Evolutionary conservation across 768 basidiomycete species (phyloP), one percentile per base, ranked within the genome.

Genomic region (Lactifluus volemus): DNA sequence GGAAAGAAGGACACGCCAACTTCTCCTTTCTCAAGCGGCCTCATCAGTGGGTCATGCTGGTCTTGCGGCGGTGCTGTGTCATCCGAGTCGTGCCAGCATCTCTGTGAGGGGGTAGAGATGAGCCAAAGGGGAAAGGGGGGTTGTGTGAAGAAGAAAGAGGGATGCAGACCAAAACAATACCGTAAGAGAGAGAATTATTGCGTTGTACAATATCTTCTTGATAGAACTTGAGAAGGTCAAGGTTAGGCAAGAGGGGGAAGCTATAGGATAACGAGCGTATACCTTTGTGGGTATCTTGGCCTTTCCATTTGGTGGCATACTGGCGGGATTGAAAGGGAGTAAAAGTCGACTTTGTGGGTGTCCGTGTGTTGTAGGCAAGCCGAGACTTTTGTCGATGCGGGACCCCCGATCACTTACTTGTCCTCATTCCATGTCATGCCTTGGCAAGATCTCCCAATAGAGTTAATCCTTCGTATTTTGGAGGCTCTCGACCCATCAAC

Each of bases 61-160:
- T 75, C 73, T 30, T 74, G 70, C 3, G 77, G 73, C 0, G 73
- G 72, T 36, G 78, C 79, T 14, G 82, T 69, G 61, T 91, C 89
- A 65, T 94, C 91, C 10, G 85, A 84, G 70, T 93, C 90, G 63
- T 90, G 86, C 92, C 92, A 94, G 68, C 86, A 90, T 73, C 89
- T 83, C 92, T 94, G 69, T 9, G 54, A 53, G 51, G 48, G 51
- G 39, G 61, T 53, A 53, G 14, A 52, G 44, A 34, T 64, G 48
- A 58, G 52, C 58, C 50, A 19, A 42, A 34, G 32, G 9, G 52
- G 17, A 17, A 48, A 21, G 8, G 44, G 34, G 21, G 17, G 15
- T 49, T 29, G 4, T 10, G 36, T 39, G 41, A 15, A 32, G 47
- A 36, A 41, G 60, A 64, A 25, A 59, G 34, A 21, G 29, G 45